Evolutionary conservation across 352 stramenopile genomes (phyloP).

Genomic region (Pythium coloratum): DNA sequence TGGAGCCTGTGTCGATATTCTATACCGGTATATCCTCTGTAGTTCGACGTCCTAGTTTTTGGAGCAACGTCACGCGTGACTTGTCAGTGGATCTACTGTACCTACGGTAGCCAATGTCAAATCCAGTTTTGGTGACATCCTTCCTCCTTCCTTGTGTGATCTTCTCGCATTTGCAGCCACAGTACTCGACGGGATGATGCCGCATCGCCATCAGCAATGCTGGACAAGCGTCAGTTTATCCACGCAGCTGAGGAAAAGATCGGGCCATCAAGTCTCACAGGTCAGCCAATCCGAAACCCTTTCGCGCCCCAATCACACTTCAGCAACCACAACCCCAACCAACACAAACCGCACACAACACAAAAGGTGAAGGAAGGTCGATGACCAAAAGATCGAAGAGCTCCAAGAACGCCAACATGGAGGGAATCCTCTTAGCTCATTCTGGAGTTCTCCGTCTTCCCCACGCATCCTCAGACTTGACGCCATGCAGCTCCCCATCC

Average conservation of each 20-base stretch:
- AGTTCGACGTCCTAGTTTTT: not conserved
- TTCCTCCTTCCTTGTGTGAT: not conserved
- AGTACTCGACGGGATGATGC: not conserved
- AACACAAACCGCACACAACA: not conserved
- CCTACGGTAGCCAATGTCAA: not conserved
- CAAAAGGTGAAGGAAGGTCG: no score
- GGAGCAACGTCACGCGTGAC: not conserved
- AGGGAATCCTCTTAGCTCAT: not conserved
- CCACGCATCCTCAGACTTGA: slow-evolving; percentile 8
- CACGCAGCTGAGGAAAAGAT: not conserved
- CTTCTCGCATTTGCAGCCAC: not conserved
- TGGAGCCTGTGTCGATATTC: not conserved
- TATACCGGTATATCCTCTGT: not conserved
- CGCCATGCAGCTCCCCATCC: slow-evolving; percentile 1
- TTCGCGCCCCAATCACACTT: not conserved
- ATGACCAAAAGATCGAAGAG: not conserved
- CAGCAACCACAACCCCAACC: slow-evolving; percentile 2
- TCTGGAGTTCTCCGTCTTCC: not conserved
- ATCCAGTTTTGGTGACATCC: not conserved
- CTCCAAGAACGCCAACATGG: not conserved
- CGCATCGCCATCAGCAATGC: no score
- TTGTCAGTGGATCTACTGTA: not conserved
- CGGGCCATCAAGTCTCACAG: not conserved
- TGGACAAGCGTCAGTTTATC: not conserved
- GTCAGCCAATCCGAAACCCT: slow-evolving; percentile 3